Percentiles rank a stretch among this genome's conserved stretches.
These are phyloP conservation scores for Mycena rosella DNA, from an alignment of 768 basidiomycete genomes.

Conservation along the genomic window DNA sequence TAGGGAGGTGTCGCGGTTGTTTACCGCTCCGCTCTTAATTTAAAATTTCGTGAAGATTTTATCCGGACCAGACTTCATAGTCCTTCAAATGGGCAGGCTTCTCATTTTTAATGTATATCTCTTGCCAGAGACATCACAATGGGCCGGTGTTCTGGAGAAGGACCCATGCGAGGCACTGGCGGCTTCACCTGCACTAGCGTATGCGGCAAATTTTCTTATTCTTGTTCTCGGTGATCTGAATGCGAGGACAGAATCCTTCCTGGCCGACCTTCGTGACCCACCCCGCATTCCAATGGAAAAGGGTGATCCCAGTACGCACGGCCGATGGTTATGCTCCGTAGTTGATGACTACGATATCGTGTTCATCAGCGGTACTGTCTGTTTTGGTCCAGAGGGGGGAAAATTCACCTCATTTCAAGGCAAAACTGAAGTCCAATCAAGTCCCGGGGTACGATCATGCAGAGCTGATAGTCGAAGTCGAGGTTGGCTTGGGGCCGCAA, in stretches of 20 bases:
- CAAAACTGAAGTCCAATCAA: no score
- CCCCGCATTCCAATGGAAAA: not conserved
- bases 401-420: slow-evolving; percentile 18
- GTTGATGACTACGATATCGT: slow-evolving; percentile 4
- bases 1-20: slow-evolving; percentile 7
- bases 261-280: not conserved
- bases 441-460: no score
- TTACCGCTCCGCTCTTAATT: not conserved
- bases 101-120: not conserved
- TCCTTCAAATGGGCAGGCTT: not conserved
- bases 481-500: no score
- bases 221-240: not conserved
- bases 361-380: not conserved
- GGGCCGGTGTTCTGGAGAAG: not conserved
- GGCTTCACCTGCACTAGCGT: no score
- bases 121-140: not conserved
- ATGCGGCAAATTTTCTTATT: not conserved
- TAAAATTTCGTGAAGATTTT: not conserved
- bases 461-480: no score
- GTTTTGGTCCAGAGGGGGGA: not conserved
- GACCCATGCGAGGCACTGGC: no score
- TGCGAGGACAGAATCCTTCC: not conserved
- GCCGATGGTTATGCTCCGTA: not conserved
- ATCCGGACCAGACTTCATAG: not conserved
- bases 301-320: not conserved